These are phyloP conservation scores for Cardamine chenopodiifolia DNA, from an alignment of 345 rosid species.

Conservation along the genomic window DNA sequence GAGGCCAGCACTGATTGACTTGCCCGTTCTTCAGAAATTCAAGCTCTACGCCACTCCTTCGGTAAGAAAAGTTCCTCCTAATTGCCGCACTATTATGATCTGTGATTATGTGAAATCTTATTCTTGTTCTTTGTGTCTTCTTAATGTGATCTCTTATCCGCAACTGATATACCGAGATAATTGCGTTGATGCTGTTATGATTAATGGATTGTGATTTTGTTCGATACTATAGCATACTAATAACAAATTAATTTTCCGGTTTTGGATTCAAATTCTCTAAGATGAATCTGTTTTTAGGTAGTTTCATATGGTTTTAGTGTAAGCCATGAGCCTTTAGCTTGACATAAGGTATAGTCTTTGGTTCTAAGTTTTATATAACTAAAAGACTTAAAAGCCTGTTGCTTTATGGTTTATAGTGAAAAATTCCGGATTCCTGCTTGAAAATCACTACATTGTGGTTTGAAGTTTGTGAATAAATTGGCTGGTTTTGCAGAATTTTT, in stretches of 20 bases:
- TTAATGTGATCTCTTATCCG: background rate
- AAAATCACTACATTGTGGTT: background rate
- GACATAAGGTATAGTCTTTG: conserved; percentile 33
- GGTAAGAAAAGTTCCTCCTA: conserved; percentile 41
- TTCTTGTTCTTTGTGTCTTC: background rate
- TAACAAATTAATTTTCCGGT: background rate
- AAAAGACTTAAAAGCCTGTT: background rate
- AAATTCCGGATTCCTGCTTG: background rate
- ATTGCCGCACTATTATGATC: background rate
- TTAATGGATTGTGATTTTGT: conserved; percentile 4
- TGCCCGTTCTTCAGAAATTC: conserved; percentile 71
- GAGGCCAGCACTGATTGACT: conserved; percentile 37
- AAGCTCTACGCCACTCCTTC: conserved; percentile 78
- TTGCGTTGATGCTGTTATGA: conserved; percentile 6
- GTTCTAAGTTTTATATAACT: conserved; percentile 9
- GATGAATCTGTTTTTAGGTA: background rate
- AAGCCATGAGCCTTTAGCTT: conserved; percentile 32
- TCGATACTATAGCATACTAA: background rate
- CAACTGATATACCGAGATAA: background rate
- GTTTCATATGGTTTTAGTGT: conserved; percentile 19
- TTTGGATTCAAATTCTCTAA: conserved; percentile 7
- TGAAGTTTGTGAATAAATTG: background rate
- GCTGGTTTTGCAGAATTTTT: conserved; percentile 59
- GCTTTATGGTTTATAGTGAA: background rate
- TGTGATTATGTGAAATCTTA: background rate